Percentiles rank a stretch among this genome's conserved stretches.
These are phyloP conservation scores for Russula sp. DNA, from an alignment of 768 basidiomycete genomes.

Conservation along the genomic window DNA sequence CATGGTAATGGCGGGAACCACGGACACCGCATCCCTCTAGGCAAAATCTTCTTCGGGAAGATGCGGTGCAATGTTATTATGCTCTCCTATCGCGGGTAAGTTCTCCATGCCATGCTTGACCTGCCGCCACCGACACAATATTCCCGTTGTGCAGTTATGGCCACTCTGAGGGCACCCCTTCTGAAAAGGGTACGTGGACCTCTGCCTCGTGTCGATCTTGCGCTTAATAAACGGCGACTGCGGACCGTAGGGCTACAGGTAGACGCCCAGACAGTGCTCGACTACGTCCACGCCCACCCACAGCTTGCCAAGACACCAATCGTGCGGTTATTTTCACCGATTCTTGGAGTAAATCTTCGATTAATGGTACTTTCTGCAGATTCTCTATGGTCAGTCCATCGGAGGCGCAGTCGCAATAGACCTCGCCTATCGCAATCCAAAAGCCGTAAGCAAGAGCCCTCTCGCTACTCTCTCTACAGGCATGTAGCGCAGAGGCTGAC, in stretches of 20 bases:
- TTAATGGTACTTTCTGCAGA: constrained; percentile 39
- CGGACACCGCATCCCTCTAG: constrained; percentile 89
- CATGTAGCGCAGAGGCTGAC: not conserved
- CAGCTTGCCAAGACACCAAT: constrained; percentile 62
- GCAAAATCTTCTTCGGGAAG: constrained; percentile 71
- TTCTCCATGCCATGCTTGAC: constrained; percentile 3
- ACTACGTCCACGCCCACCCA: constrained; percentile 67
- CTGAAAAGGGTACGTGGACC: constrained; percentile 62
- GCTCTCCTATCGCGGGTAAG: constrained; percentile 89
- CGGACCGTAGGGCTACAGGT: constrained; percentile 60
- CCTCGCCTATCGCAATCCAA: constrained; percentile 73
- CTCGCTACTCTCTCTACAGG: not conserved
- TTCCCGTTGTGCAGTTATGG: constrained; percentile 64
- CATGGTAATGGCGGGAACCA: constrained; percentile 88
- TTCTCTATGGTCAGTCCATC: constrained; percentile 82
- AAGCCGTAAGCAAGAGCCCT: constrained; percentile 46
- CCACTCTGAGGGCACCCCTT: constrained; percentile 79
- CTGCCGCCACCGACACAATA: not conserved
- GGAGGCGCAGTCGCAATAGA: constrained; percentile 93
- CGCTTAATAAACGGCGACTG: not conserved
- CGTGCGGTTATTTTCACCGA: constrained; percentile 40
- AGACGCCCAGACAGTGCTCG: constrained; percentile 81
- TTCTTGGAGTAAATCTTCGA: no score
- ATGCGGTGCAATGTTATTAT: constrained; percentile 94
- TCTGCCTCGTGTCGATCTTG: constrained; percentile 1